These are phyloP conservation scores for Tothia fuscella DNA, from an alignment of 2,329 filamentous ascomycete species.

Conservation along the genomic window DNA sequence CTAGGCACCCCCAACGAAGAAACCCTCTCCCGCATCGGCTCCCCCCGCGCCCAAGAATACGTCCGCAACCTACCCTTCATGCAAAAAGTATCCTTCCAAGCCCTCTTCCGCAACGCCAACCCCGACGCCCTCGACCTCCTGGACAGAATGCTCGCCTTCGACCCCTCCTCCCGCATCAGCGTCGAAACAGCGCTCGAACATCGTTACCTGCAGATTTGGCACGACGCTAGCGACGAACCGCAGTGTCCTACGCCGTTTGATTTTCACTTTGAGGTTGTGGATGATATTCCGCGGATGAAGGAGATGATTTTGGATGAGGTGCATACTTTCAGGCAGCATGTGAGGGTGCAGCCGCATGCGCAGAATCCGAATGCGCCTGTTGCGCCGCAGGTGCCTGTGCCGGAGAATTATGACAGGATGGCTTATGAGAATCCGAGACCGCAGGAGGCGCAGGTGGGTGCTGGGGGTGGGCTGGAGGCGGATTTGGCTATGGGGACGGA, in stretches of 20 bases:
- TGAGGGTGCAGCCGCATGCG: conserved; percentile 27
- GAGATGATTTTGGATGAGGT: conserved; percentile 97
- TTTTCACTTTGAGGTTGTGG: conserved; percentile 96
- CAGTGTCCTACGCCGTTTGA: conserved; percentile 89
- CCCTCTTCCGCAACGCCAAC: conserved; percentile 87
- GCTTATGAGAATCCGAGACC: conserved; percentile 51
- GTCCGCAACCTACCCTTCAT: conserved; percentile 92
- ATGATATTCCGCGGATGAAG: conserved; percentile 90
- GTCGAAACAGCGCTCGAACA: conserved; percentile 95
- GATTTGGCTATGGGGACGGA: conserved; percentile 11
- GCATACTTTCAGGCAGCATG: conserved; percentile 60
- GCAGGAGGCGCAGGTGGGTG: conserved; percentile 36
- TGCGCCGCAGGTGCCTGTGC: conserved; percentile 42
- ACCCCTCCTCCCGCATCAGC: conserved; percentile 82
- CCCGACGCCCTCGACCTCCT: conserved; percentile 90
- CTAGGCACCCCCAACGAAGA: conserved; percentile 94
- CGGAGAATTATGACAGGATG: conserved; percentile 45
- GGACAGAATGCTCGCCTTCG: conserved; percentile 95
- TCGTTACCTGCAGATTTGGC: conserved; percentile 94
- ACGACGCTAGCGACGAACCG: conserved; percentile 93
- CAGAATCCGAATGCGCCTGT: background rate
- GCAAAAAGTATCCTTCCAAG: conserved; percentile 82
- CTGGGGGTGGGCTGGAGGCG: conserved; percentile 32
- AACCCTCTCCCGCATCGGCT: conserved; percentile 85
- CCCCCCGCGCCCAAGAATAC: conserved; percentile 92